Evolutionary conservation across 768 basidiomycete species (phyloP), one percentile per base, ranked within the genome.

Genomic region (Kondoa malvinella): DNA sequence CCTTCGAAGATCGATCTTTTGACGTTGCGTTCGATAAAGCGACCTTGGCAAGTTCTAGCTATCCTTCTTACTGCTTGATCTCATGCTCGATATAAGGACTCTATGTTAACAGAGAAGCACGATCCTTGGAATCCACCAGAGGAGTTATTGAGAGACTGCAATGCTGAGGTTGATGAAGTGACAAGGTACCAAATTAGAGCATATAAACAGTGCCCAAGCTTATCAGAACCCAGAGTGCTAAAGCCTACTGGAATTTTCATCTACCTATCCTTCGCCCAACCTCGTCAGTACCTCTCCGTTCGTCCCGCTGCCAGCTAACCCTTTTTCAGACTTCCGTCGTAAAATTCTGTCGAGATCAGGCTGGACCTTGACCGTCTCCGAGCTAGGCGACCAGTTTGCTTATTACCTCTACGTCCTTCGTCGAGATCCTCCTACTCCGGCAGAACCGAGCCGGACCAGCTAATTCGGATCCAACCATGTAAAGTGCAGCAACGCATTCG

Each of bases 1-100:
- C 78, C 14, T 87, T 90, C 66, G 81, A 82, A 2, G 77, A 81
- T 60, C 78, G 78, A 2, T 80, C 81, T 0, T 88, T 92, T 70
- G 88, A 92, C 73, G 79, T 92, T 61, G 88, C 83, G 0, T 85
- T 92, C 63, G 89, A 92, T 77, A 92, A 92, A 82, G 88, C 83
- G 81, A 64, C 16, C 34, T 66, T 64, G 56, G 16, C 21, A 1
- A 3, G 21, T 32, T 21, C 16, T 14, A 57, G 34, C 56, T 65
- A n/a, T 21, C 56, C 15, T 66, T 26, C 59, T 3, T 61, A 27
- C 70, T 32, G 25, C 31, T 12, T 30, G 26, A 56, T 14, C 14
- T 2, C 33, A 67, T 66, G 14, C 59, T 16, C 17, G 26, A 25
- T 26, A 8, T 29, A 83, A 82, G 87, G 17, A 89, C 88, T 87